Conservation (phyloP, 2,329 filamentous ascomycete genomes). For the Diplodia mutila region DNA sequence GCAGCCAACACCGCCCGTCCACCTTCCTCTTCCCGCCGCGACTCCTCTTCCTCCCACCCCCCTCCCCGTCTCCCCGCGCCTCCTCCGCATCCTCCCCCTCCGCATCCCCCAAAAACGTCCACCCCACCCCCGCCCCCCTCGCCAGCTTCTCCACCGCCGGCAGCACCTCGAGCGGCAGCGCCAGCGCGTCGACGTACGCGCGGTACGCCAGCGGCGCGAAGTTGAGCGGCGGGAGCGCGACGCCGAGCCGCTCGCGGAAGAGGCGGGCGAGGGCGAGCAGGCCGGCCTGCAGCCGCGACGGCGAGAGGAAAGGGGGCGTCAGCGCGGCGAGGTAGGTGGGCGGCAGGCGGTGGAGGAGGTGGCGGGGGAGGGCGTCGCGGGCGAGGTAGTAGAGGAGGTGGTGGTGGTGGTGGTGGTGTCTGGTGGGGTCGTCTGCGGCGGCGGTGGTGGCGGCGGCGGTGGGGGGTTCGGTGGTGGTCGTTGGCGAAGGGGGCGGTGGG, state of each 20-base stretch:
- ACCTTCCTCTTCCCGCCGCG: background rate
- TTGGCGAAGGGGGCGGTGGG: background rate
- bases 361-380: constrained; percentile 59
- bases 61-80: too few species aligned
- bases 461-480: background rate
- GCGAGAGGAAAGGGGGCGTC: constrained; percentile 55
- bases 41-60: background rate
- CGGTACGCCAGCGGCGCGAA: constrained; percentile 68
- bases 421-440: too few species aligned
- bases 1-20: constrained; percentile 38
- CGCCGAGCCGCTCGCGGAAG: constrained; percentile 69
- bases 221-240: constrained; percentile 76
- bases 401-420: background rate
- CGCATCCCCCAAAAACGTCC: constrained; percentile 51
- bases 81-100: too few species aligned
- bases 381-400: constrained; percentile 74
- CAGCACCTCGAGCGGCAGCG: constrained; percentile 74
- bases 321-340: constrained; percentile 63
- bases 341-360: constrained; percentile 69
- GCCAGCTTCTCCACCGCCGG: constrained; percentile 62
- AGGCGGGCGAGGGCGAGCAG: constrained; percentile 66
- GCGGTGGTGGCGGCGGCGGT: background rate
- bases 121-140: constrained; percentile 56
- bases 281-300: constrained; percentile 65
- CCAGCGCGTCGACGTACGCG: constrained; percentile 67